Base-by-base conservation (phyloP, 1,284 basidiomycete species). In the Boletus hoseneyae region DNA sequence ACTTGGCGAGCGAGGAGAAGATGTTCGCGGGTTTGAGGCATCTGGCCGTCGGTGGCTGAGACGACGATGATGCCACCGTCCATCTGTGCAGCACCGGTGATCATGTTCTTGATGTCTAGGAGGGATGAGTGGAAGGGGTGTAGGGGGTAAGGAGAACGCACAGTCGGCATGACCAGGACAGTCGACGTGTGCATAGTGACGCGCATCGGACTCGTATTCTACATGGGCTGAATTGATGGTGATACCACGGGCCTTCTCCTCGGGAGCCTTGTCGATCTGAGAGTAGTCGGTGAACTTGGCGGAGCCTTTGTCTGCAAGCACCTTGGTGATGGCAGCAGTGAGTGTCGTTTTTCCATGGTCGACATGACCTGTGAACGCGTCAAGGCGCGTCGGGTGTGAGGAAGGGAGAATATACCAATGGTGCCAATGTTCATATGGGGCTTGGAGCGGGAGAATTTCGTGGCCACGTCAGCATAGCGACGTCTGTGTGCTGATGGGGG, bases 11-110 rank as follows among this genome's bases (percentile, higher is more conserved):
- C 96, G 50, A 99, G 84, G 44, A 99, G 85, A 60, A 99, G 74
- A 74, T 99, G 97, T 78, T 99, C 97, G 62, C 96, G 87, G 49
- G 97, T 99, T 73, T 99, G 97, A 50, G 97, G 97, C 97, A 99
- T 99, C 75, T 98, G 95, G 62, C 97, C 97, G 69, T 99, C 97
- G 23, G 93, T 97, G 19, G 97, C 97, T 47, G 97, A 97, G 35
- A 99, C 97, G 61, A 99, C 93, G 63, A 96, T 95, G 68, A 96
- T 95, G 63, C 90, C 92, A 59, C 93, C 94, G 63, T 97, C 96
- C 89, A 99, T 97, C 70, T 99, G 97, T 43, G 97, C 95, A 51
- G 96, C 96, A 76, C 96, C 96, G 55, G 97, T 99, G 67, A 99
- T 99, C 96, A 99, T 99, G 83, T 97, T 97, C 72, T 93, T 91